These are phyloP conservation scores for Suillus weaverae DNA, from an alignment of 768 basidiomycete genomes.

Conservation along the genomic window DNA sequence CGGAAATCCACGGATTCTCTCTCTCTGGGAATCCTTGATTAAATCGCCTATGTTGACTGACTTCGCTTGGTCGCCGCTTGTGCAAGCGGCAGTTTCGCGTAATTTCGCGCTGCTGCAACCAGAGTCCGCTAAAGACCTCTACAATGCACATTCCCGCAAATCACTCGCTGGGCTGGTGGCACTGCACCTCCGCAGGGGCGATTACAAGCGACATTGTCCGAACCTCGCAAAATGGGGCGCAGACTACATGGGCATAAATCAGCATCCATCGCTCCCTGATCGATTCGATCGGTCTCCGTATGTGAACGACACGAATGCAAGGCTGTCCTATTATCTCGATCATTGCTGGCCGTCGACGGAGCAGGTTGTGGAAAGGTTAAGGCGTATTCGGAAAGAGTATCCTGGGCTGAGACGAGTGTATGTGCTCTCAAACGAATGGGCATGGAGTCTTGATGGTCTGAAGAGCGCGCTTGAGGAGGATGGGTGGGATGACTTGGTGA, in stretches of 20 bases:
- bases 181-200: constrained; percentile 56
- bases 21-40: constrained; percentile 43
- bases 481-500: constrained; percentile 51
- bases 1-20: constrained; percentile 40
- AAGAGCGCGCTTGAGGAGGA: constrained; percentile 39
- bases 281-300: constrained; percentile 35
- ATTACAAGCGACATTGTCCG: constrained; percentile 55
- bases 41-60: constrained; percentile 48
- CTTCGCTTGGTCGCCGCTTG: constrained; percentile 58
- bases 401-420: constrained; percentile 38
- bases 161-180: constrained; percentile 49
- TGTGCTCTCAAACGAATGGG: constrained; percentile 53
- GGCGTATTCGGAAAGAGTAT: constrained; percentile 35
- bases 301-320: constrained; percentile 12
- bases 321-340: constrained; percentile 36
- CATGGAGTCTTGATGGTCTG: constrained; percentile 42
- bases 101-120: constrained; percentile 46
- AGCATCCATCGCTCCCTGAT: constrained; percentile 41
- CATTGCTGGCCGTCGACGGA: constrained; percentile 45
- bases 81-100: constrained; percentile 48
- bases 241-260: constrained; percentile 52
- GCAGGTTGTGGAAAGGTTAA: constrained; percentile 42
- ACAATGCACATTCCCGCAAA: constrained; percentile 16
- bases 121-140: constrained; percentile 24
- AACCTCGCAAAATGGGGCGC: constrained; percentile 47